Conservation (phyloP, 345 rosid genomes). For the Eucalyptus dawsonii region DNA sequence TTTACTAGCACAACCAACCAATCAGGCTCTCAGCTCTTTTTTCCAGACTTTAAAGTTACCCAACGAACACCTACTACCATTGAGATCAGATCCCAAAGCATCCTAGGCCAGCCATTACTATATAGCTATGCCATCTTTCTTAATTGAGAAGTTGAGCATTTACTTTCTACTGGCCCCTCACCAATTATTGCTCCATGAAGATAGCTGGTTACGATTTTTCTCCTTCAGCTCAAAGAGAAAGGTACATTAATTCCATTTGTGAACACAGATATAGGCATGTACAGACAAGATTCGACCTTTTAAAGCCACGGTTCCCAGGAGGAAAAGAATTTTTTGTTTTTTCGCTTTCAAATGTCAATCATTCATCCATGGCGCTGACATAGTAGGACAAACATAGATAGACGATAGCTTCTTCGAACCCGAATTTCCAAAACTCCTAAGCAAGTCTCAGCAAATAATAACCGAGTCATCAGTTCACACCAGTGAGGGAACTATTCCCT, state of each 20-base stretch:
- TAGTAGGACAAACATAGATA: not conserved
- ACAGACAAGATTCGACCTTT: not conserved
- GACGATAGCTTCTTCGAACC: not conserved
- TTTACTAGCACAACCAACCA: not conserved
- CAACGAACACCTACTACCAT: not conserved
- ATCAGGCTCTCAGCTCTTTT: not conserved
- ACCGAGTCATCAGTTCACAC: not conserved
- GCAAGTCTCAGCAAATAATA: not conserved
- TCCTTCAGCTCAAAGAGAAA: not conserved
- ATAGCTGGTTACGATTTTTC: not conserved
- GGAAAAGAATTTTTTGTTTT: not conserved
- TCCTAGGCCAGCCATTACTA: not conserved
- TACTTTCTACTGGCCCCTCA: not conserved
- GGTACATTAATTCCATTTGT: not conserved
- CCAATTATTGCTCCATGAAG: not conserved
- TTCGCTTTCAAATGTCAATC: not conserved
- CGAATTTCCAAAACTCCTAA: not conserved
- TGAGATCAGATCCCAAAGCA: not conserved
- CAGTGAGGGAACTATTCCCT: not conserved
- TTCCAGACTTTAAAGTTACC: not conserved
- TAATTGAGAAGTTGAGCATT: not conserved
- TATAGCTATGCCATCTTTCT: not conserved
- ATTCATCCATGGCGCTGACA: not conserved
- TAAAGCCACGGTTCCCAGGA: not conserved
- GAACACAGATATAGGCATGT: not conserved